Percentiles rank a stretch among this genome's conserved stretches.
These are phyloP conservation scores for Gracilaria gracilis DNA, from an alignment of 23 red algal species.

Conservation along the genomic window DNA sequence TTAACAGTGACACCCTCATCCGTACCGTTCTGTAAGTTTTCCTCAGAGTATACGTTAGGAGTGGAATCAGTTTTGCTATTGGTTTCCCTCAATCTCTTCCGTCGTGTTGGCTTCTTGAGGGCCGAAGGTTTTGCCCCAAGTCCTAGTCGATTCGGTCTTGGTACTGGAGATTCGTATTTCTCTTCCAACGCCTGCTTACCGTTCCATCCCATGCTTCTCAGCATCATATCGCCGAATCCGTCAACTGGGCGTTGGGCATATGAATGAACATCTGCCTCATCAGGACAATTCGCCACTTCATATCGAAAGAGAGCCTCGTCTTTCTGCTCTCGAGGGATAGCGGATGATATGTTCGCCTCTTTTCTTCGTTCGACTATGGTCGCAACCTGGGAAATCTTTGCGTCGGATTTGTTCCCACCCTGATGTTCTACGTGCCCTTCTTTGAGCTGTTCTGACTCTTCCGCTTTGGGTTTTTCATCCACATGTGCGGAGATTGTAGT, in stretches of 20 bases:
- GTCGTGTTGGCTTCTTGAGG: neutral
- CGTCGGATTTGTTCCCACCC: neutral
- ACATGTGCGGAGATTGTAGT: neutral
- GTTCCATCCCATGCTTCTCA: slow-evolving; percentile 69
- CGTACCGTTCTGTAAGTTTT: neutral
- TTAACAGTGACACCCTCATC: slow-evolving; percentile 6
- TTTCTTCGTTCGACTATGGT: slow-evolving; percentile 47
- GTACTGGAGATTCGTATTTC: neutral
- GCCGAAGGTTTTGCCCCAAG: slow-evolving; percentile 45
- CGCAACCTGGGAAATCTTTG: slow-evolving; percentile 55
- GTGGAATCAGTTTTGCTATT: neutral
- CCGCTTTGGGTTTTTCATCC: neutral
- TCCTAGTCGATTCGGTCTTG: slow-evolving; percentile 44
- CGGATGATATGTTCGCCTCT: neutral
- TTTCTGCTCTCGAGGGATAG: neutral
- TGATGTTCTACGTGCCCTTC: slow-evolving; percentile 4
- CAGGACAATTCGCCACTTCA: slow-evolving; percentile 49
- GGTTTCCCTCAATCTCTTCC: neutral
- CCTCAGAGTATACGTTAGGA: neutral
- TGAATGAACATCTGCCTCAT: neutral
- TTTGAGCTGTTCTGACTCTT: neutral
- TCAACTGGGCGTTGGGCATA: slow-evolving; percentile 57
- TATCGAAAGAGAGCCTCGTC: slow-evolving; percentile 58
- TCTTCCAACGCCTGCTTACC: slow-evolving; percentile 11
- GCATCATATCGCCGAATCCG: slow-evolving; percentile 68